Percentiles rank a stretch among this genome's conserved stretches.
These are phyloP conservation scores for Crithidia fasciculata DNA, from an alignment of 208 protist species.

Conservation along the genomic window DNA sequence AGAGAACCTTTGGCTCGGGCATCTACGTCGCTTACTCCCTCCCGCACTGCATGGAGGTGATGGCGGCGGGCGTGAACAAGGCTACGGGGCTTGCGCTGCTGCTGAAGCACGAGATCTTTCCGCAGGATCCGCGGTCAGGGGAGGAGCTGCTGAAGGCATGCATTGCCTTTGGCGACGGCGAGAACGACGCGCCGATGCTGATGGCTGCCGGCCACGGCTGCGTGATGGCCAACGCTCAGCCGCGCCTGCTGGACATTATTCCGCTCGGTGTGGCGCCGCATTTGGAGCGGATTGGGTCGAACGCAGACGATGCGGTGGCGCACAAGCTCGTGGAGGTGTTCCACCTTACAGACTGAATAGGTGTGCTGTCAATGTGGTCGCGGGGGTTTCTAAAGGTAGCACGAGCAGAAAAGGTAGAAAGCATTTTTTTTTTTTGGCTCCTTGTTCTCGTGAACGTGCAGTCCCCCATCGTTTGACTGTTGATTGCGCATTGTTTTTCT, in stretches of 20 bases:
- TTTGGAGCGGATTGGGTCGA: conserved; percentile 44
- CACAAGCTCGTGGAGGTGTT: conserved; percentile 44
- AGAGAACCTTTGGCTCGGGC: conserved; percentile 10
- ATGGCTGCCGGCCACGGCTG: conserved; percentile 36
- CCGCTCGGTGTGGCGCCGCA: conserved; percentile 29
- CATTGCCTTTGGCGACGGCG: conserved; percentile 59
- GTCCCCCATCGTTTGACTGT: too few species aligned
- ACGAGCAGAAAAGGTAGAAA: too few species aligned
- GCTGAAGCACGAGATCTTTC: conserved; percentile 32
- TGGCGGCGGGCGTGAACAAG: conserved; percentile 50
- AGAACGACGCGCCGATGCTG: conserved; percentile 56
- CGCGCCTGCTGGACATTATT: conserved; percentile 26
- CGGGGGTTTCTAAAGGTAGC: too few species aligned
- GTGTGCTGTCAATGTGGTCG: not conserved
- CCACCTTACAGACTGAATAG: conserved; percentile 1
- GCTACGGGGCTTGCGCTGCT: conserved; percentile 23
- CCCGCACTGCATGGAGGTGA: conserved; percentile 54
- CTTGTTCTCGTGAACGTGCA: too few species aligned
- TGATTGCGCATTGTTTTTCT: too few species aligned
- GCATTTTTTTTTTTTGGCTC: too few species aligned
- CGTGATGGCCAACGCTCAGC: conserved; percentile 48
- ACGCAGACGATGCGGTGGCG: conserved; percentile 45
- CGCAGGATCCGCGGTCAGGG: conserved; percentile 9
- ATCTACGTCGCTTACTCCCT: conserved; percentile 33
- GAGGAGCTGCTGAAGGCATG: conserved; percentile 37